These are phyloP conservation scores for Dryadomyces quercus-mongolicae DNA, from an alignment of 2,329 filamentous ascomycete species.

Conservation along the genomic window DNA sequence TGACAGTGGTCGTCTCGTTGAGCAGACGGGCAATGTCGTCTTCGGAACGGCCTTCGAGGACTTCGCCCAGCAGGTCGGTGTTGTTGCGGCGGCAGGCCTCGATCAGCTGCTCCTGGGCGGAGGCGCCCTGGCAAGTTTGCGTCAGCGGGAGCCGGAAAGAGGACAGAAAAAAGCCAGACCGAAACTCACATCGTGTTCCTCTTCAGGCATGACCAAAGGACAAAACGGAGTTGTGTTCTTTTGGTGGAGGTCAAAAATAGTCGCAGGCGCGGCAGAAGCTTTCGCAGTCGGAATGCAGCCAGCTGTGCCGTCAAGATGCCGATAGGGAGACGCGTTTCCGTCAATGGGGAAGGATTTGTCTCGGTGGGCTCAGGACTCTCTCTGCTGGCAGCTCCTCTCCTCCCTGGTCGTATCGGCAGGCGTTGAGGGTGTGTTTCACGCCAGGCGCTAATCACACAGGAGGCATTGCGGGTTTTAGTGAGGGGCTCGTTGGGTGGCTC, in stretches of 20 bases:
- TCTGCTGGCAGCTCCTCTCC: no score
- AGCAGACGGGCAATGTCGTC: constrained; percentile 63
- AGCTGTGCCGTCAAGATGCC: neutral
- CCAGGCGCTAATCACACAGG: neutral
- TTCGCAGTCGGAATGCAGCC: no score
- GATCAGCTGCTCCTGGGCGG: constrained; percentile 72
- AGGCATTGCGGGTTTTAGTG: neutral
- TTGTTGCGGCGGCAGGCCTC: constrained; percentile 93
- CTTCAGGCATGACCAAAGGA: neutral
- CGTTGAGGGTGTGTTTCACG: neutral
- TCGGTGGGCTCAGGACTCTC: neutral
- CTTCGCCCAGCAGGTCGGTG: constrained; percentile 66
- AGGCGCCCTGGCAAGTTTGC: constrained; percentile 56
- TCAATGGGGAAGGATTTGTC: no score
- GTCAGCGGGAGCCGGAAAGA: neutral
- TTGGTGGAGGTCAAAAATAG: no score
- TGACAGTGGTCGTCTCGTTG: constrained; percentile 72
- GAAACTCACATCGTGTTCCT: neutral
- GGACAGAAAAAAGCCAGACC: neutral
- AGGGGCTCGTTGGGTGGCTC: neutral
- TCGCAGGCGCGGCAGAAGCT: no score
- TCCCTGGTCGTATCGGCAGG: no score
- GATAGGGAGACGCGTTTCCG: neutral
- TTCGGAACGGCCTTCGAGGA: constrained; percentile 50
- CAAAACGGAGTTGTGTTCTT: neutral